Evolutionary conservation across 805 yeast genomes (phyloP), one percentile per base, ranked within the genome.

Genomic region (Hanseniaspora lachancei): DNA sequence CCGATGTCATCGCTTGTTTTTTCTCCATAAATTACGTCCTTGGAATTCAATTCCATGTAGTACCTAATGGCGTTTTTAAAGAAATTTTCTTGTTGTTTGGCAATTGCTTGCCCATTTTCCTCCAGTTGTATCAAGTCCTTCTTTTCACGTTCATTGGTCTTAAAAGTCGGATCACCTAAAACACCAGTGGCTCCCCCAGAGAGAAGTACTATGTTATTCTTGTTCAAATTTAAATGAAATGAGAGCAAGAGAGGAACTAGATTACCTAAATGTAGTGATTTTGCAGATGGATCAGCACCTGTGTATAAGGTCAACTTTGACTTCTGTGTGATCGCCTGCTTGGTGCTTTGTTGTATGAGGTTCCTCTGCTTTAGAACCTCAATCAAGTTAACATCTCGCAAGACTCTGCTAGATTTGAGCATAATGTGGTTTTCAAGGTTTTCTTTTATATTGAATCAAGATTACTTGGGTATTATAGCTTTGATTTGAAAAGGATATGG

Each of bases 241-340:
- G 91, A 70, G 1, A 87, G 79, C 82, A 93, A 79, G 60, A 93
- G 69, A 0, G 98, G 98, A 35, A 93, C 72, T 53, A 93, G 70
- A 63, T 93, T 93, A 2, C 98, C 98, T 60, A 93, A 69, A 69
- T 93, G 98, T 16, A 93, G 72, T 0, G 97, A 89, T 49, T 66
- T 72, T 1, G 97, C 97, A 0, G 96, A 82, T 1, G 98, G 98
- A 65, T 93, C 98, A 0, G 96, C 97, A 12, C 98, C 98, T 67
- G 95, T 84, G 68, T 91, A 91, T 8, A 88, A 68, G 16, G 49
- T 53, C 8, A 35, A 24, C 12, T 46, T 46, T 6, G 50, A 32
- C 10, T 82, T 80, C 3, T 46, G 23, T 6, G 48, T 27, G 13
- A 53, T 20, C 3, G 3, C 6, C 8, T 36, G 27, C 13, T 85